Conservation (phyloP, 768 basidiomycete genomes). For the Hebeloma cylindrosporum region DNA sequence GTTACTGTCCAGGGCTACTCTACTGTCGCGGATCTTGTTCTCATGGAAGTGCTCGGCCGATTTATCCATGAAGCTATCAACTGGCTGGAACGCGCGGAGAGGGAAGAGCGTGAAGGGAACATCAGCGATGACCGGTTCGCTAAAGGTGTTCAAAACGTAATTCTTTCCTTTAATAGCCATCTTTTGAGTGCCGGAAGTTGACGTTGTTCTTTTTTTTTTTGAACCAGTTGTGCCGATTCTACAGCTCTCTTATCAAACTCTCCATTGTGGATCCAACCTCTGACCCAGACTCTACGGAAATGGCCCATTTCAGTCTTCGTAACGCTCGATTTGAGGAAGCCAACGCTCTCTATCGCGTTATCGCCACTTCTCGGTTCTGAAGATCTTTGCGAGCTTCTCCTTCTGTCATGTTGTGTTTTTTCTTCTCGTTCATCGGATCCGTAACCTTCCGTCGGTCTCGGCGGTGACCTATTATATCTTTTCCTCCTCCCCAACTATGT, state of each 20-base stretch:
- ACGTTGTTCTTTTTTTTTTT: conserved; percentile 8
- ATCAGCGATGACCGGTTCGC: conserved; percentile 73
- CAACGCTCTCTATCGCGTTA: conserved; percentile 64
- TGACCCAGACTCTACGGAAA: conserved; percentile 75
- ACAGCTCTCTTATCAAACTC: conserved; percentile 65
- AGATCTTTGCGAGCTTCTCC: not conserved
- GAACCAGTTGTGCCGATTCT: conserved; percentile 83
- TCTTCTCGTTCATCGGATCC: too few relatives aligned
- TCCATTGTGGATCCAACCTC: conserved; percentile 58
- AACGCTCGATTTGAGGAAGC: conserved; percentile 78
- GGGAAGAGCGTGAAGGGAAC: conserved; percentile 64
- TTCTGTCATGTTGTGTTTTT: too few relatives aligned
- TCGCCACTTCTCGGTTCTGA: conserved; percentile 50
- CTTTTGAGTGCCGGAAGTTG: conserved; percentile 1
- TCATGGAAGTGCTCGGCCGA: conserved; percentile 62
- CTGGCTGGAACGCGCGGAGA: conserved; percentile 70
- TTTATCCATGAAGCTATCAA: conserved; percentile 71
- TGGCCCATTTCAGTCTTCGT: conserved; percentile 73
- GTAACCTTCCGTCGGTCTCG: too few relatives aligned
- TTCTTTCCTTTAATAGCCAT: conserved; percentile 29
- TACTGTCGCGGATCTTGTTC: conserved; percentile 64
- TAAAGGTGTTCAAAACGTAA: conserved; percentile 70
- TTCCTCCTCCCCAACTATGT: too few relatives aligned
- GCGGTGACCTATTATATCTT: too few relatives aligned
- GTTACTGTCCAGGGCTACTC: conserved; percentile 45